A percentile compares a stretch with the other conserved stretches of the same genome.
These are phyloP conservation scores for Lyophyllum decastes DNA, from an alignment of 768 basidiomycete genomes.

Conservation along the genomic window DNA sequence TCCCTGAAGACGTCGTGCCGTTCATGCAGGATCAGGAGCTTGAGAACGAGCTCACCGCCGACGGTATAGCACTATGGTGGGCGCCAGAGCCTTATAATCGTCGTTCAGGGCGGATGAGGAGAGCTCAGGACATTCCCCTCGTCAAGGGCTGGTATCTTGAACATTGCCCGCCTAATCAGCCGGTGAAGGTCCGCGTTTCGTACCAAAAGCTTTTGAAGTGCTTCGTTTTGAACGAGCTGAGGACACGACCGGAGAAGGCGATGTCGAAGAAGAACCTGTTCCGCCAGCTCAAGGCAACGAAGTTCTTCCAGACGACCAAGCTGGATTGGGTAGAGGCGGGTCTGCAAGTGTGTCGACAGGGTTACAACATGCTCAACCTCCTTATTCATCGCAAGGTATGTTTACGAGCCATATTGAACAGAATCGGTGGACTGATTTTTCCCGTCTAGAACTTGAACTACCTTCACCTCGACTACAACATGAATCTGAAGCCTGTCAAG, in stretches of 20 bases:
- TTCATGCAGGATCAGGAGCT: slow-evolving; percentile 80
- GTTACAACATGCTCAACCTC: slow-evolving; percentile 99
- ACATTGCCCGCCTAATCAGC: slow-evolving; percentile 94
- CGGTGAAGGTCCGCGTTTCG: slow-evolving; percentile 98
- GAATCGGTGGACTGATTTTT: not conserved
- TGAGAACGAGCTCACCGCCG: slow-evolving; percentile 90
- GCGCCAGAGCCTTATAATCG: slow-evolving; percentile 95
- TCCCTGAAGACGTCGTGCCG: slow-evolving; percentile 75
- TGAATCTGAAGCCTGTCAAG: slow-evolving; percentile 98
- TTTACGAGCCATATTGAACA: not conserved
- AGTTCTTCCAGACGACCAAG: slow-evolving; percentile 98
- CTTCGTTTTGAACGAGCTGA: slow-evolving; percentile 93
- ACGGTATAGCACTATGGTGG: slow-evolving; percentile 98
- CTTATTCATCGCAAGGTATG: slow-evolving; percentile 95
- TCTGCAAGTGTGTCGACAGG: slow-evolving; percentile 96
- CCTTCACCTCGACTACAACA: slow-evolving; percentile 95
- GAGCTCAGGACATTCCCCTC: slow-evolving; percentile 93
- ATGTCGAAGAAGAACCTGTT: slow-evolving; percentile 99
- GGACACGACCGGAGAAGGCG: slow-evolving; percentile 87
- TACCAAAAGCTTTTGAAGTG: slow-evolving; percentile 98
- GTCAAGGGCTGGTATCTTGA: slow-evolving; percentile 99
- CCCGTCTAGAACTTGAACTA: slow-evolving; percentile 81
- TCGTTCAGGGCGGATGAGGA: slow-evolving; percentile 87
- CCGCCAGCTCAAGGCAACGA: slow-evolving; percentile 95
- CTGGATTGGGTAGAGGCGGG: slow-evolving; percentile 99